A percentile compares a stretch with the other conserved stretches of the same genome.
Evolutionary conservation across 73 alveolate species (phyloP).

Genomic region (Durusdinium trenchii): DNA sequence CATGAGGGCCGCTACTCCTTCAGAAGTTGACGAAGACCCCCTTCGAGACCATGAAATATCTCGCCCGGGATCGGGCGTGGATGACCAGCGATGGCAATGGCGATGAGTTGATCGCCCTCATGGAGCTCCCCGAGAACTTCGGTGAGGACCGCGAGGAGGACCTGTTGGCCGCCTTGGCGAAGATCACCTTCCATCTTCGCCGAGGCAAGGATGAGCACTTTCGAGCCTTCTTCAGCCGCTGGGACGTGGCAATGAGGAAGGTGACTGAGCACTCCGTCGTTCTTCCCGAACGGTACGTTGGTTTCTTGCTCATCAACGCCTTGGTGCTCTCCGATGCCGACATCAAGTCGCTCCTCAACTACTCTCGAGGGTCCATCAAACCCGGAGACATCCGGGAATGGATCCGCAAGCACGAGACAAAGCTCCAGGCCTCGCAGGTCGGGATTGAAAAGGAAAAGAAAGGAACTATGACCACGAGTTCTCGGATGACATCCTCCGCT

Average conservation of each 20-base stretch:
- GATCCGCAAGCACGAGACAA: conserved; percentile 57
- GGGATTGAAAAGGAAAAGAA: neutral
- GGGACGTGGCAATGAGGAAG: conserved; percentile 51
- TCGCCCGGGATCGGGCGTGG: conserved; percentile 2
- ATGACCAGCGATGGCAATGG: neutral
- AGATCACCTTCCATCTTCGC: conserved; percentile 52
- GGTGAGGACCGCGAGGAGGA: conserved; percentile 60
- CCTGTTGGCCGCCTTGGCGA: neutral
- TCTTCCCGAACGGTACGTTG: neutral
- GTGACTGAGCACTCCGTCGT: conserved; percentile 17
- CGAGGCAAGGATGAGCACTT: neutral
- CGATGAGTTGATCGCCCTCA: neutral
- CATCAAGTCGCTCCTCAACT: conserved; percentile 26
- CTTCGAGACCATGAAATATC: conserved; percentile 30
- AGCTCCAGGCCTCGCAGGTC: conserved; percentile 47
- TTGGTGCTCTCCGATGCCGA: neutral
- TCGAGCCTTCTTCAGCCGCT: neutral
- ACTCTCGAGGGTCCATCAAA: conserved; percentile 8
- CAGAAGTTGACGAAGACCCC: neutral
- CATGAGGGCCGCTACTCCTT: conserved; percentile 32
- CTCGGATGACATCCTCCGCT: too few species aligned
- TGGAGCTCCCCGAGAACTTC: conserved; percentile 43
- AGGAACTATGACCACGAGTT: neutral
- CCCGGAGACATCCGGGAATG: neutral
- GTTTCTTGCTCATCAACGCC: conserved; percentile 63